These are phyloP conservation scores for Ustilago xerochloae DNA, from an alignment of 1,284 basidiomycete species.

Conservation along the genomic window DNA sequence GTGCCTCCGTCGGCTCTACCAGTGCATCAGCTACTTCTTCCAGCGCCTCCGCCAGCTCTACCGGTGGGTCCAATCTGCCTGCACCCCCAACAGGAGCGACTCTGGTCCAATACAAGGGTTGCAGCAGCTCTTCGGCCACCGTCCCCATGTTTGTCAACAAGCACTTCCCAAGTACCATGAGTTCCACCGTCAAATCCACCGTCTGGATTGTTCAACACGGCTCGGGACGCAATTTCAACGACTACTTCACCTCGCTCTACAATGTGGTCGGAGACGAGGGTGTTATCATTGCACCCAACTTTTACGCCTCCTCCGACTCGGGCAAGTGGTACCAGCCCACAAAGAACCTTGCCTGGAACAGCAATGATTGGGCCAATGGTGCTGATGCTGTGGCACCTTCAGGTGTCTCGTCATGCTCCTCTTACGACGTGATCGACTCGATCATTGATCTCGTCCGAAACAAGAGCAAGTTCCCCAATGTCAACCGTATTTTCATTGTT, in stretches of 20 bases:
- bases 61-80: neutral
- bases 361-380: constrained; percentile 30
- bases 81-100: constrained; percentile 21
- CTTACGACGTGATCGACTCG: constrained; percentile 49
- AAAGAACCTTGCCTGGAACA: constrained; percentile 27
- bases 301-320: constrained; percentile 23
- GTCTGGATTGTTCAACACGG: constrained; percentile 54
- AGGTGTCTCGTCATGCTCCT: constrained; percentile 28
- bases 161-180: constrained; percentile 27
- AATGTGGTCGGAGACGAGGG: constrained; percentile 37
- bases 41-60: neutral
- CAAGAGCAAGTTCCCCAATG: constrained; percentile 34
- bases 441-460: constrained; percentile 32
- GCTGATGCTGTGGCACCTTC: constrained; percentile 31
- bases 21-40: neutral
- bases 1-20: too few species aligned
- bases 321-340: constrained; percentile 28
- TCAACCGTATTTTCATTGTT: constrained; percentile 38
- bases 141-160: constrained; percentile 50
- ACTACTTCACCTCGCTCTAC: constrained; percentile 42
- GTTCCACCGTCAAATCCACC: constrained; percentile 13
- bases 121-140: constrained; percentile 5
- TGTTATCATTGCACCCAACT: constrained; percentile 40
- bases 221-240: constrained; percentile 38
- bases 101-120: constrained; percentile 29